Percentiles rank a stretch among this genome's conserved stretches.
phyloP scores from a whole-genome alignment of 1,284 basidiomycete genomes.

The Macrocybe sp. region DNA sequence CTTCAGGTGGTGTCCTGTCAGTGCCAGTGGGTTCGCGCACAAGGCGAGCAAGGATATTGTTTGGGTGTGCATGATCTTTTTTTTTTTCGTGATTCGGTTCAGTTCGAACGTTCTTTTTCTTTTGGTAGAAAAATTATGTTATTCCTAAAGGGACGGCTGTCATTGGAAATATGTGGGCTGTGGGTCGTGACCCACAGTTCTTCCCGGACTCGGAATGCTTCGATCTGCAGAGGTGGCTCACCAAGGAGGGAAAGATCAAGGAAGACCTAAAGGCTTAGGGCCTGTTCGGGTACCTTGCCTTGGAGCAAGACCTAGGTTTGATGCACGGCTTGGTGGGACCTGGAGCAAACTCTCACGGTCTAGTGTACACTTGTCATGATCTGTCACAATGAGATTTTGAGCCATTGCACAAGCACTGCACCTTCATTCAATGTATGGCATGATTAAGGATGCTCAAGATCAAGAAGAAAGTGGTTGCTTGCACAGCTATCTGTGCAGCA shows the following conservation, averaged over 20 bases:
- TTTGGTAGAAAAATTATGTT: slow-evolving; percentile 39
- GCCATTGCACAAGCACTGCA: too few relatives aligned
- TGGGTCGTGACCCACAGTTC: slow-evolving; percentile 48
- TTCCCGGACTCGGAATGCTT: slow-evolving; percentile 59
- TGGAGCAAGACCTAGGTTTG: too few relatives aligned
- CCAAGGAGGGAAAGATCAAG: slow-evolving; percentile 39
- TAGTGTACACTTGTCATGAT: too few relatives aligned
- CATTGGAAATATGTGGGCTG: slow-evolving; percentile 58
- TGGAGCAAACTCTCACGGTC: too few relatives aligned
- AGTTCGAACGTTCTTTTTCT: background rate
- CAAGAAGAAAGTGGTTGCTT: too few relatives aligned
- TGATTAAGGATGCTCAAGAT: too few relatives aligned
- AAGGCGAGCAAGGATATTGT: slow-evolving; percentile 54
- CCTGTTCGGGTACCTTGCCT: too few relatives aligned
- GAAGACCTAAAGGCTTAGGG: slow-evolving; percentile 37
- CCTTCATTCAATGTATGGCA: too few relatives aligned
- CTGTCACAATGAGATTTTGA: too few relatives aligned
- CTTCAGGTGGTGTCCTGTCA: slow-evolving; percentile 62
- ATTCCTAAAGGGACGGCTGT: slow-evolving; percentile 58
- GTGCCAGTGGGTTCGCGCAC: slow-evolving; percentile 48
- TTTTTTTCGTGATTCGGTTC: background rate
- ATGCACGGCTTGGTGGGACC: too few relatives aligned
- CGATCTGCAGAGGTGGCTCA: slow-evolving; percentile 54
- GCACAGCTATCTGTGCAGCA: too few relatives aligned
- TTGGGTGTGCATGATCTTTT: slow-evolving; percentile 36